Evolutionary conservation across 345 rosid species (phyloP), one percentile per base, ranked within the genome.

Genomic region (Melastoma malabathricum): DNA sequence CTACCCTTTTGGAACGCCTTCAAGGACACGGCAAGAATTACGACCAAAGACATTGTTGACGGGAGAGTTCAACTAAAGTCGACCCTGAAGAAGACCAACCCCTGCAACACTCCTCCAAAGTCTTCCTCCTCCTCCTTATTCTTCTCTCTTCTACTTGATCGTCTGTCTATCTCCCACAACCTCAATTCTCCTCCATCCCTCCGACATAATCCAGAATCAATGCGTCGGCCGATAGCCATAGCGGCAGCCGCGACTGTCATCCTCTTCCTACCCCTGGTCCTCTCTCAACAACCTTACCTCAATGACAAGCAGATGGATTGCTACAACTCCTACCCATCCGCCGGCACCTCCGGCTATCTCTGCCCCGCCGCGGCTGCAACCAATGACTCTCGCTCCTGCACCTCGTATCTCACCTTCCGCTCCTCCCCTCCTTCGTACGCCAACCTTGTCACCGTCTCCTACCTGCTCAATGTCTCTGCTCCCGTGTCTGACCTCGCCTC

Each of bases 321-420:
- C 59, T 17, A 52, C 1, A 0, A 50, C 64, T 29, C 38, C 38
- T 29, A 29, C 38, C 38, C 38, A 29, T 29, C 38, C 38, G 38
- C 38, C 9, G 38, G 8, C 9, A 4, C 13, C 9, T 5, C 19
- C 13, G 56, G 41, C 68, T 14, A 76, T 61, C 62, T 58, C 62
- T 44, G 54, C 51, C 84, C 94, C 45, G 41, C 47, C 49, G 89
- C 94, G 8, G 76, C 16, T 59, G 6, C 22, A 8, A 83, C 90
- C 72, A 86, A 71, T 58, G 80, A 75, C 43, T 59, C 56, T 8
- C 43, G 8, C 18, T 60, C 86, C 3, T 90, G 98, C 62, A 78
- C 57, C 18, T 75, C 92, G 16, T 86, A 78, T 62, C 69, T 90
- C 48, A 86, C 92, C 65, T 90, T 83, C 81, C 69, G 92, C 47